phyloP scores from a whole-genome alignment of 345 rosid species.

The Triadica sebifera region DNA sequence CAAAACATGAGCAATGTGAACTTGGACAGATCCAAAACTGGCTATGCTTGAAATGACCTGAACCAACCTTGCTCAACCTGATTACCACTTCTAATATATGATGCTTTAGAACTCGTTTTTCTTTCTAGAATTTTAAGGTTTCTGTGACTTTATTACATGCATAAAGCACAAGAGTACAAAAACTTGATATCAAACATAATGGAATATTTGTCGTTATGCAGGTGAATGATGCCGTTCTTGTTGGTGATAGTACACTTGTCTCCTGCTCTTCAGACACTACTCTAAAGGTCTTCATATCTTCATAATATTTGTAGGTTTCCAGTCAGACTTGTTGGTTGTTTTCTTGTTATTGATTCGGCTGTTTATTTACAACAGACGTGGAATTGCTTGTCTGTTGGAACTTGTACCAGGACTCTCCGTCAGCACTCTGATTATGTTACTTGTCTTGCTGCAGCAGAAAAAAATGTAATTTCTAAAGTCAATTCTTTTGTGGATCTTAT shows the following conservation, averaged over 20 bases:
- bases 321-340: constrained; percentile 1
- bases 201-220: constrained; percentile 33
- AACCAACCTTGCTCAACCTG: not conserved
- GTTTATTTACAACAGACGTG: constrained; percentile 54
- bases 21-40: not conserved
- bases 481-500: constrained; percentile 30
- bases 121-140: not conserved
- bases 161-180: not conserved
- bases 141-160: not conserved
- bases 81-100: not conserved
- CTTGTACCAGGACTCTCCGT: constrained; percentile 75
- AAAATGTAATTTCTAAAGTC: constrained; percentile 72
- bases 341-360: constrained; percentile 16
- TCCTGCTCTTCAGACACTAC: constrained; percentile 97
- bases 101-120: constrained; percentile 6
- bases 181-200: not conserved
- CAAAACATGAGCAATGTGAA: not conserved
- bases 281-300: constrained; percentile 62
- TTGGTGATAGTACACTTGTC: constrained; percentile 77
- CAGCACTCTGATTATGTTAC: constrained; percentile 98
- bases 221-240: constrained; percentile 90
- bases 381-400: constrained; percentile 85
- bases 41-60: not conserved
- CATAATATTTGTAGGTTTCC: constrained; percentile 8
- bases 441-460: constrained; percentile 79